Base-by-base conservation (phyloP, 1,139 yeast genomes). In the Magnusiomyces suaveolens region DNA sequence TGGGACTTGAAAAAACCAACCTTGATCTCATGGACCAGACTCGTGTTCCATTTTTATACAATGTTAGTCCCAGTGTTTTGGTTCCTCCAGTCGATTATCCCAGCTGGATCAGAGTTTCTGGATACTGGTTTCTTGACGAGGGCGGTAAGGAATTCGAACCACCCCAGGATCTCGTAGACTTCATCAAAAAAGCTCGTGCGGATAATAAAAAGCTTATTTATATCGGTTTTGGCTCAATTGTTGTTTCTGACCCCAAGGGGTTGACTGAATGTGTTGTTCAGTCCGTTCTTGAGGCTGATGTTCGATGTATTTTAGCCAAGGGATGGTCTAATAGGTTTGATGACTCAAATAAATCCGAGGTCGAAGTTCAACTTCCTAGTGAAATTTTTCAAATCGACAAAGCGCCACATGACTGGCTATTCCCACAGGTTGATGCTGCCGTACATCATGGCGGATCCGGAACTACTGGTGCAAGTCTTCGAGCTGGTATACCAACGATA, bases 381-480 rank as follows among this genome's bases (percentile, higher is more conserved):
- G 82, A 82, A 59, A 78, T 90, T 1, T 86, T 72, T 65, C 82
- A 81, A 60, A 73, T 87, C 14, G 92, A 92, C 2, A 68, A 83
- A 14, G 75, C 87, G 23, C 96, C 97, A 0, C 98, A 90, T 67
- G 96, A 89, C 68, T 92, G 97, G 97, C 72, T 90, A 48, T 90
- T 90, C 69, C 86, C 92, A 0, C 81, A 80, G 60, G 75, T 92
- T 47, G 96, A 90, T 69, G 97, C 92, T 0, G 96, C 95, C 0
- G 96, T 90, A 2, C 98, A 90, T 65, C 98, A 90, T 68, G 98
- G 98, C 43, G 98, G 98, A 0, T 85, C 96, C 0, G 98, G 98
- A 1, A 88, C 97, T 0, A 89, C 97, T 0, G 98, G 98, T 12
- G 96, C 97, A 0, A 79, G 94, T 1, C 68, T 90, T 55, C 72